Evolutionary conservation across 129 eudicot genomes (phyloP).

Genomic region (Rutidosis leptorrhynchoides): DNA sequence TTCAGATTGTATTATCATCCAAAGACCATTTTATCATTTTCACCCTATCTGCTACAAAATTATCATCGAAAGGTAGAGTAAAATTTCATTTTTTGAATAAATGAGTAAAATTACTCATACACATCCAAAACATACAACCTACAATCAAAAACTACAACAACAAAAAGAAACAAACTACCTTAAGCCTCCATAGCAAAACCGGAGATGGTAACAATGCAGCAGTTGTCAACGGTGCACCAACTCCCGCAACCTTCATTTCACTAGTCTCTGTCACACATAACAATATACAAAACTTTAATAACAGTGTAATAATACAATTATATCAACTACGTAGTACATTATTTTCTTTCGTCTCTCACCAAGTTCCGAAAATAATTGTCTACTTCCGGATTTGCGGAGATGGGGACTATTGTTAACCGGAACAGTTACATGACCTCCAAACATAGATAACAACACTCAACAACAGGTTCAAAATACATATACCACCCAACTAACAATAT

Average conservation of each 20-base stretch:
- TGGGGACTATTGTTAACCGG: slow-evolving; percentile 86
- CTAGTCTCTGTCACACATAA: slow-evolving; percentile 33
- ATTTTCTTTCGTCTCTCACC: slow-evolving; percentile 42
- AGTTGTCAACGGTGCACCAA: slow-evolving; percentile 49
- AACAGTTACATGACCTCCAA: slow-evolving; percentile 69
- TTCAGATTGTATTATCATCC: too few species aligned
- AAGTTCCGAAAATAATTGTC: slow-evolving; percentile 62
- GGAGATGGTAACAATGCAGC: slow-evolving; percentile 89
- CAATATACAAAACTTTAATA: not conserved
- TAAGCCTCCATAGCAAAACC: slow-evolving; percentile 85
- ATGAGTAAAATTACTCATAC: too few species aligned
- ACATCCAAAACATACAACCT: not conserved
- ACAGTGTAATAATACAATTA: not conserved
- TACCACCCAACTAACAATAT: slow-evolving; percentile 9
- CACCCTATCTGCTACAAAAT: too few species aligned
- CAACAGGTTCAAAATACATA: slow-evolving; percentile 16
- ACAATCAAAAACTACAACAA: not conserved
- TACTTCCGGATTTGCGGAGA: slow-evolving; percentile 91
- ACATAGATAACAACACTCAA: slow-evolving; percentile 63
- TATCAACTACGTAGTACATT: slow-evolving; percentile 19
- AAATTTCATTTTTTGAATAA: too few species aligned
- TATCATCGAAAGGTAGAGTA: not conserved
- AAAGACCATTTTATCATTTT: too few species aligned
- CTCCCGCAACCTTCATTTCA: slow-evolving; percentile 76
- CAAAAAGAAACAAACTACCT: slow-evolving; percentile 45